These are phyloP conservation scores for Phlegmacium glaucopus DNA, from an alignment of 768 basidiomycete genomes.

Conservation along the genomic window DNA sequence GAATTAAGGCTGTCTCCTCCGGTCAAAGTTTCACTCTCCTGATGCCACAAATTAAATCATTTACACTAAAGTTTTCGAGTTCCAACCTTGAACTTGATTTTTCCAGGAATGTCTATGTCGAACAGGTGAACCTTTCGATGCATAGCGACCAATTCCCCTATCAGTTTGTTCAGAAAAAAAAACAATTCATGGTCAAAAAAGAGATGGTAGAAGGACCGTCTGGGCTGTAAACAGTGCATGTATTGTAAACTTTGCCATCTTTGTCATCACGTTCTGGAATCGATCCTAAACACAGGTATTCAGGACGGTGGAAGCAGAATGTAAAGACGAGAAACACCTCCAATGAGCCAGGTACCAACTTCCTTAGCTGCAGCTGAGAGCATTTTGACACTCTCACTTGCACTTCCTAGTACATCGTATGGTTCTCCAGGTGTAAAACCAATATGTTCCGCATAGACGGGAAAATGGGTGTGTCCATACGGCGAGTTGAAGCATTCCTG, in stretches of 20 bases:
- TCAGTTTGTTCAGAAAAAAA: neutral
- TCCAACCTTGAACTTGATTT: constrained; percentile 81
- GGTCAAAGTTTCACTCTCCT: constrained; percentile 88
- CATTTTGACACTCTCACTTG: constrained; percentile 78
- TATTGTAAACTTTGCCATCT: constrained; percentile 82
- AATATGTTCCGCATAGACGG: constrained; percentile 79
- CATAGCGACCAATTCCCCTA: constrained; percentile 80
- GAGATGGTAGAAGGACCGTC: constrained; percentile 40
- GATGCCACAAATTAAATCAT: constrained; percentile 6
- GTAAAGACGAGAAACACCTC: constrained; percentile 48
- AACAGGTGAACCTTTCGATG: constrained; percentile 97
- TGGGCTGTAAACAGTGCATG: constrained; percentile 87
- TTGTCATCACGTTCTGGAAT: constrained; percentile 79
- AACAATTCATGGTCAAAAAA: neutral
- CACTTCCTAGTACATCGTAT: constrained; percentile 52
- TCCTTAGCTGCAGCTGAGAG: constrained; percentile 80
- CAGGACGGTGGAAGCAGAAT: neutral
- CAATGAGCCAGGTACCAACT: constrained; percentile 84
- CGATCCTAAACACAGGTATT: constrained; percentile 56
- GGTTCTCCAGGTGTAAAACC: constrained; percentile 52
- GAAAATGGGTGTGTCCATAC: constrained; percentile 78
- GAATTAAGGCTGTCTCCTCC: constrained; percentile 71
- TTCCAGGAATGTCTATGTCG: constrained; percentile 94
- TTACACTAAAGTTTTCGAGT: neutral
- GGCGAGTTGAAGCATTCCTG: constrained; percentile 91